Percentiles rank a stretch among this genome's conserved stretches.
Evolutionary conservation across 169 alveolate species (phyloP).

Genomic region (Eimeria necatrix): DNA sequence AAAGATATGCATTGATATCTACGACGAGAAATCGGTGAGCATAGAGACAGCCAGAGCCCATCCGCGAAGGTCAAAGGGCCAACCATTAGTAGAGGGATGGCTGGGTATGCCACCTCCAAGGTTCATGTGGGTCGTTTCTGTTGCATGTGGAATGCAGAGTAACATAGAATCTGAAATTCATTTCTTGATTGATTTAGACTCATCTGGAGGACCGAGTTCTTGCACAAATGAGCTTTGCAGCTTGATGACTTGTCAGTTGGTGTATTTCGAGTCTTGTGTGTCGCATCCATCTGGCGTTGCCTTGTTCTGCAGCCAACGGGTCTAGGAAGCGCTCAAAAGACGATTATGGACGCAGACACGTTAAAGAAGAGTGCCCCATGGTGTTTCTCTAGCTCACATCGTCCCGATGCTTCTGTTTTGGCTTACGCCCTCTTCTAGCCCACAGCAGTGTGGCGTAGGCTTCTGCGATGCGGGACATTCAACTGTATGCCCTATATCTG

Average conservation of each 20-base stretch:
- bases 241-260: no score
- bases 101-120: no score
- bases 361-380: constrained; percentile 44
- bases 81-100: no score
- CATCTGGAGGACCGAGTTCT: no score
- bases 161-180: not conserved
- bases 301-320: constrained; percentile 47
- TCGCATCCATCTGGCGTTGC: not conserved
- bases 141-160: not conserved
- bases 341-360: not conserved
- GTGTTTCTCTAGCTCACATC: not conserved
- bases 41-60: not conserved
- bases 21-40: constrained; percentile 74
- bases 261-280: not conserved
- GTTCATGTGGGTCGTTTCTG: no score
- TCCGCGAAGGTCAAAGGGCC: no score
- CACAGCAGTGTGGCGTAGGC: no score
- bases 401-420: not conserved
- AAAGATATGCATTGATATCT: constrained; percentile 68
- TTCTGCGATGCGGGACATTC: no score
- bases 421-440: not conserved
- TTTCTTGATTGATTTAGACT: no score
- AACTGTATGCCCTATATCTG: not conserved
- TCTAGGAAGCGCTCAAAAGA: constrained; percentile 13
- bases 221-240: no score